Evolutionary conservation across 164 flowering plant genomes (phyloP), one percentile per base, ranked within the genome.

Genomic region (Protea cynaroides): DNA sequence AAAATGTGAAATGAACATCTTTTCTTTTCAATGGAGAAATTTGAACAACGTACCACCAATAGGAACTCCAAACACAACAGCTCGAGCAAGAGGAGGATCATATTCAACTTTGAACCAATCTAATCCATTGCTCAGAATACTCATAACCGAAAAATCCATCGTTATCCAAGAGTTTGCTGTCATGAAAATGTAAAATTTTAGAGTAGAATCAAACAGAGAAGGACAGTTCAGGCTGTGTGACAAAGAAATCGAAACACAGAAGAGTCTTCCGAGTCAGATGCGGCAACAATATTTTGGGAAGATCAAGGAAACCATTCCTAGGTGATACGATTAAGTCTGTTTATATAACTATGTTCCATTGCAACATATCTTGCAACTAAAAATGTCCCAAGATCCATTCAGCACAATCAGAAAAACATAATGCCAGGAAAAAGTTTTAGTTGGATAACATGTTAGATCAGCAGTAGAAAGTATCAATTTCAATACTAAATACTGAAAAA

Each of bases 11-110:
- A n/a, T 38, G 59, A 25, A 69, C 15, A 29, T 2, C 5, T 29
- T 29, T 29, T 29, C 13, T 4, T 44, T 22, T 0, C 17, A 9
- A 24, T 37, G 23, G 63, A 15, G 21, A 25, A 21, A 61, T 13
- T 8, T 34, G 38, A 49, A 69, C 23, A 67, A 24, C 63, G 9
- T 73, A 89, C 98, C 98, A 56, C 84, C 87, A 71, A 89, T 88
- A 51, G 73, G 88, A 52, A 88, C 91, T 44, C 96, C 96, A 73
- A 92, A 92, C 37, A 92, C 83, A 71, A 85, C 90, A 60, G 96
- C 95, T 58, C 89, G 73, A 62, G 95, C 86, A 72, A 77, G 80
- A 61, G 93, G 93, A 61, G 81, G 83, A 76, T 89, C 80, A 51
- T 82, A 68, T 43, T 81, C 84, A 56, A 65, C 61, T 21, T 75